Conservation (phyloP, 2,329 filamentous ascomycete genomes). For the Sclerotinia trifoliorum region DNA sequence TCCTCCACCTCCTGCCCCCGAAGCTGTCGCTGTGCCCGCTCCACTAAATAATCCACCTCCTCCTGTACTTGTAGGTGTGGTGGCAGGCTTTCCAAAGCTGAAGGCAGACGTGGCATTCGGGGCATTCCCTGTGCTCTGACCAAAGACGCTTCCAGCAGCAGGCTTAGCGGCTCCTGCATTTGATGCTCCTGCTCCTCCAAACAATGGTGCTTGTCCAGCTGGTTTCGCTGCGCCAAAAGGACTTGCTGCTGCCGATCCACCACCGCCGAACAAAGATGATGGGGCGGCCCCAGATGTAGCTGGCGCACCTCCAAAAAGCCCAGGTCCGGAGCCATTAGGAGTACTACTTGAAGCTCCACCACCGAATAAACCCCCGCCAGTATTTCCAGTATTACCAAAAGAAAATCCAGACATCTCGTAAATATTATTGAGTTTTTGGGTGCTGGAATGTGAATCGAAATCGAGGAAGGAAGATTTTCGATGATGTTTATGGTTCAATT, state of each 20-base stretch:
- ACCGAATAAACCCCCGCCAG: slow-evolving; percentile 15
- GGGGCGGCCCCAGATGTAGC: slow-evolving; percentile 28
- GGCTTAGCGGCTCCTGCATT: slow-evolving; percentile 19
- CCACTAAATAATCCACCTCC: slow-evolving; percentile 19
- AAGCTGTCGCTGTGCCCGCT: slow-evolving; percentile 21
- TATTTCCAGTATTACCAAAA: slow-evolving; percentile 37
- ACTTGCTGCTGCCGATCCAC: slow-evolving; percentile 3
- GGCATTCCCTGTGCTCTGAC: slow-evolving; percentile 37
- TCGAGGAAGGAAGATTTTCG: slow-evolving; percentile 19
- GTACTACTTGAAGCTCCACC: slow-evolving; percentile 15
- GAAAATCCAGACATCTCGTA: slow-evolving; percentile 39
- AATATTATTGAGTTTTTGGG: slow-evolving; percentile 4
- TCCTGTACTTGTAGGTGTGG: slow-evolving; percentile 14
- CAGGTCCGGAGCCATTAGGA: slow-evolving; percentile 20
- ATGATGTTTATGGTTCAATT: slow-evolving; percentile 7
- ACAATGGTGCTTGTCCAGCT: slow-evolving; percentile 9
- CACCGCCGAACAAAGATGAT: slow-evolving; percentile 28
- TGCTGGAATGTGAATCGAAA: slow-evolving; percentile 12
- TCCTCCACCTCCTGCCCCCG: slow-evolving; percentile 25
- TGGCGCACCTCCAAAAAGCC: slow-evolving; percentile 20
- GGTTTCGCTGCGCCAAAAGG: slow-evolving; percentile 6
- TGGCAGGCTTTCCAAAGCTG: slow-evolving; percentile 19
- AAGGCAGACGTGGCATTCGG: slow-evolving; percentile 30
- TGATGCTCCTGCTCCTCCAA: slow-evolving; percentile 13
- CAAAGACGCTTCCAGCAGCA: slow-evolving; percentile 31